Evolutionary conservation across 805 yeast genomes (phyloP), one percentile per base, ranked within the genome.

Genomic region (Grigorovia jiainica): DNA sequence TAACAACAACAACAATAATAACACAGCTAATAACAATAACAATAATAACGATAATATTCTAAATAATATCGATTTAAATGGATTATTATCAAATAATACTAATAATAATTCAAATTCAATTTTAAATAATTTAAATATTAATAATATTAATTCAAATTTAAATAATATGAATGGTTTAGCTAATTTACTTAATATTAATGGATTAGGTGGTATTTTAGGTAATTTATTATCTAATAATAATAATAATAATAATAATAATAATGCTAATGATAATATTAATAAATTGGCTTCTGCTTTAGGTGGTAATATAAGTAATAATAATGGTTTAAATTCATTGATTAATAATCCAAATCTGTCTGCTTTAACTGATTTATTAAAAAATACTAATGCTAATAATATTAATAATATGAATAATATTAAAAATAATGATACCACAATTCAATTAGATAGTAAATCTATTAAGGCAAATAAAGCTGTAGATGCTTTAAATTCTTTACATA

Each of bases 401-500:
- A 24, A 16, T 16, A 35, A 30, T n/a, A 30, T 23, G 19, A 40
- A 23, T 11, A 13, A 19, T 24, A 35, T 16, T 15, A 35, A 8
- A 13, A 16, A 15, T 24, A 35, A 35, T 35, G 24, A 24, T 24
- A 35, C 3, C 7, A 13, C n/a, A 3, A 27, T 3, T 13, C 31
- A 27, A 13, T 6, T 27, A 15, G 31, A 27, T 27, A 49, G 43
- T 43, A 51, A 50, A 39, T 50, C 53, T n/a, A 47, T 50, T 10
- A 54, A 50, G 42, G 56, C 52, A 16, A 47, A 43, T 24, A 48
- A 52, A 34, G 61, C 59, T 9, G 60, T 53, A 38, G 60, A 55
- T 35, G 61, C 61, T 0, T 39, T 58, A 25, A 61, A 63, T n/a
- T 55, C 51, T 29, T 50, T 57, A 56, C 58, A 62, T 44, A 49